phyloP scores from a whole-genome alignment of 75 land plant genomes.

The Selaginella tamariscina region DNA sequence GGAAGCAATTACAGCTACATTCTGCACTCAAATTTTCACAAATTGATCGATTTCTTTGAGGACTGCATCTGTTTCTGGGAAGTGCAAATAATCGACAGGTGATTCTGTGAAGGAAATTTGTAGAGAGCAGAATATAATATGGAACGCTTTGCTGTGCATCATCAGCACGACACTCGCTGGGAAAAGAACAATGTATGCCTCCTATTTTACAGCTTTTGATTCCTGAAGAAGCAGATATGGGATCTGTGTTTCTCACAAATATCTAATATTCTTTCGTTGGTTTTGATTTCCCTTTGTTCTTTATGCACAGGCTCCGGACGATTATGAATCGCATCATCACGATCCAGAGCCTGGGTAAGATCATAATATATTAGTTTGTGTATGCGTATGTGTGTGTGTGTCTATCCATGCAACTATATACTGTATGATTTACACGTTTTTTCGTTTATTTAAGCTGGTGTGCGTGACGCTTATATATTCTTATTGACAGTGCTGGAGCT shows the following conservation, averaged over 20 bases:
- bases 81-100: too few relatives aligned
- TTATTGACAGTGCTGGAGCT: background rate
- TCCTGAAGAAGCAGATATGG: background rate
- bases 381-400: too few relatives aligned
- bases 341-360: background rate
- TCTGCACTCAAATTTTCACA: too few relatives aligned
- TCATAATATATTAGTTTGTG: background rate
- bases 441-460: too few relatives aligned
- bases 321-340: background rate
- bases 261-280: background rate
- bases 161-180: background rate
- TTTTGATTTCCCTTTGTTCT: background rate
- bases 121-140: too few relatives aligned
- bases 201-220: background rate
- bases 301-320: background rate
- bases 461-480: background rate
- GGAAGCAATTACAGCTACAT: too few relatives aligned
- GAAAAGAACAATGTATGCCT: slow-evolving; percentile 8
- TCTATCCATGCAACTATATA: too few relatives aligned
- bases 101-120: too few relatives aligned
- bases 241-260: background rate
- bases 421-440: too few relatives aligned
- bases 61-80: too few relatives aligned
- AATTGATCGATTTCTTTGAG: too few relatives aligned
- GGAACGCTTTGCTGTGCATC: too few relatives aligned